Percentiles rank a stretch among this genome's conserved stretches.
These are phyloP conservation scores for Drechslera avenae DNA, from an alignment of 2,329 filamentous ascomycete genomes.

Conservation along the genomic window DNA sequence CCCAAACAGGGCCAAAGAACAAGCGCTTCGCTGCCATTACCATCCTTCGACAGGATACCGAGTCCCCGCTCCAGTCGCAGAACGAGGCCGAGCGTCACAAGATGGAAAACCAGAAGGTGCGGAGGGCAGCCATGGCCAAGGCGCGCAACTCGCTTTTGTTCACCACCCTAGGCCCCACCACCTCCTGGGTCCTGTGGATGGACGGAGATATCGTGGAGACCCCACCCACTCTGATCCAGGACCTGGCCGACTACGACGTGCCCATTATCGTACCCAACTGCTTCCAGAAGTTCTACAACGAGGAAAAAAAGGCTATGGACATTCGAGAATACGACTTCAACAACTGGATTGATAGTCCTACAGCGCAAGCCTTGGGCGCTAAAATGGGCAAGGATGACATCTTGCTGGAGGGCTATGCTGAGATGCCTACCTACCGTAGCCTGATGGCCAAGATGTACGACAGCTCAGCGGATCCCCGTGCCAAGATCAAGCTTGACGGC, in stretches of 20 bases:
- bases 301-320: conserved; percentile 72
- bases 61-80: conserved; percentile 78
- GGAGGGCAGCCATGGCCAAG: conserved; percentile 87
- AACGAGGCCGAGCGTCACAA: conserved; percentile 90
- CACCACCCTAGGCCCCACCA: conserved; percentile 87
- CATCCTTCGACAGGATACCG: conserved; percentile 94
- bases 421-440: conserved; percentile 88
- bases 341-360: conserved; percentile 90
- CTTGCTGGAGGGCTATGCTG: conserved; percentile 87
- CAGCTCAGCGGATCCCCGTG: conserved; percentile 57
- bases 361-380: conserved; percentile 73
- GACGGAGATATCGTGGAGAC: conserved; percentile 92
- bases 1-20: conserved; percentile 79
- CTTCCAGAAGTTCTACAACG: conserved; percentile 78
- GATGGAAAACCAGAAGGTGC: conserved; percentile 83
- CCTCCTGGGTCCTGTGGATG: conserved; percentile 96
- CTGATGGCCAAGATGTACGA: conserved; percentile 84
- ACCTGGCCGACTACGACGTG: conserved; percentile 85
- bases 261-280: conserved; percentile 95
- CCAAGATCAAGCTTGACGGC: conserved; percentile 80
- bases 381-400: conserved; percentile 92
- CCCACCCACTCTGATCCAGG: conserved; percentile 83
- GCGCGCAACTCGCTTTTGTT: conserved; percentile 94
- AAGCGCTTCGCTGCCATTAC: conserved; percentile 90
- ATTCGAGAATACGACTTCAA: conserved; percentile 95